These are phyloP conservation scores for Talaromyces liani DNA, from an alignment of 495 filamentous ascomycete species.

Conservation along the genomic window DNA sequence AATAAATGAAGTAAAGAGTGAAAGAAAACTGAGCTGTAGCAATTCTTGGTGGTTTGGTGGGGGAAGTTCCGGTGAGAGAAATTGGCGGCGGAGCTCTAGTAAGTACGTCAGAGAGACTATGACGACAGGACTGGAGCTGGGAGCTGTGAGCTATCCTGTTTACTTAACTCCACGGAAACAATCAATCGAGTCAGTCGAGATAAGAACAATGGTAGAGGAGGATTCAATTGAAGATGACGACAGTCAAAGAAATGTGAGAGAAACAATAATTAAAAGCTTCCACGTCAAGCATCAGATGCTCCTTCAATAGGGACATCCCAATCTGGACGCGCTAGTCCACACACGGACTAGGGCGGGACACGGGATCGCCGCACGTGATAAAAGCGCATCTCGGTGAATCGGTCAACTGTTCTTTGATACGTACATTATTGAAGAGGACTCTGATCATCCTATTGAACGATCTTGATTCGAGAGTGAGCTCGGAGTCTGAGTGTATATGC, in stretches of 20 bases:
- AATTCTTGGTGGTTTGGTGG: slow-evolving; percentile 1
- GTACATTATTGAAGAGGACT: neutral
- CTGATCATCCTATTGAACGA: neutral
- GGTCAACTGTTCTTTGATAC: neutral
- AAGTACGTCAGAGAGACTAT: slow-evolving; percentile 4
- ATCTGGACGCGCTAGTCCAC: neutral
- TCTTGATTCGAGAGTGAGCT: neutral
- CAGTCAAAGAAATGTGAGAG: neutral
- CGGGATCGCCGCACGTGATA: neutral
- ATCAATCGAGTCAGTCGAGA: neutral
- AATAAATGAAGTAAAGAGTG: neutral
- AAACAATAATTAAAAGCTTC: neutral
- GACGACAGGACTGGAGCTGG: neutral
- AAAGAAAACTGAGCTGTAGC: neutral
- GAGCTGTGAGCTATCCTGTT: neutral
- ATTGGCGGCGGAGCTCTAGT: slow-evolving; percentile 4
- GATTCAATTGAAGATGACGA: neutral
- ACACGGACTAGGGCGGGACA: neutral
- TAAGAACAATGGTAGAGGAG: neutral
- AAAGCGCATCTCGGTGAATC: neutral
- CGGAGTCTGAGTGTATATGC: neutral
- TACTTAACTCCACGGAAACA: neutral
- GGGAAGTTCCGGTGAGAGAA: slow-evolving; percentile 12
- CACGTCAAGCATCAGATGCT: neutral
- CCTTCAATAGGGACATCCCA: neutral